Percentiles rank a stretch among this genome's conserved stretches.
phyloP scores from a whole-genome alignment of 179 eudicot genomes.

The Silene noctiflora region DNA sequence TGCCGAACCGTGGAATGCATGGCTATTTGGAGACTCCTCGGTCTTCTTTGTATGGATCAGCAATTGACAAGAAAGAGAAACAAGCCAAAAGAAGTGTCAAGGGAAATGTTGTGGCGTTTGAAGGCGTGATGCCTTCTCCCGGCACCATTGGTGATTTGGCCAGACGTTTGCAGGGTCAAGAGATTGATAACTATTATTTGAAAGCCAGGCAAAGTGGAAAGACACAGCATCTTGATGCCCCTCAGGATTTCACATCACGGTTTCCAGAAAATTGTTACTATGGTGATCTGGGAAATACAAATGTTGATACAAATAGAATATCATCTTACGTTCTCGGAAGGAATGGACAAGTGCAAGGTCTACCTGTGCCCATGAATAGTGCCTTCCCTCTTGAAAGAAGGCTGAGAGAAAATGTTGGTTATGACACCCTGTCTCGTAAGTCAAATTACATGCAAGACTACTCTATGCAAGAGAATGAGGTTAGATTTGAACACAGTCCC shows the following conservation, averaged over 20 bases:
- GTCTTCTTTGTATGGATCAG: constrained; percentile 31
- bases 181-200: constrained; percentile 29
- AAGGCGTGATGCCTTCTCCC: constrained; percentile 42
- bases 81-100: constrained; percentile 36
- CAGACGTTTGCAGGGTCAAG: constrained; percentile 33
- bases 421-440: constrained; percentile 37
- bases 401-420: constrained; percentile 45
- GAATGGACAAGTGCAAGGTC: constrained; percentile 44
- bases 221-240: constrained; percentile 39
- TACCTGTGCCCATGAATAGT: constrained; percentile 38
- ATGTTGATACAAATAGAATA: constrained; percentile 32
- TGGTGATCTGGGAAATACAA: constrained; percentile 36
- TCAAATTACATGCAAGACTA: constrained; percentile 38
- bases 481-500: constrained; percentile 33
- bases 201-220: constrained; percentile 49
- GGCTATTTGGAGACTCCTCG: constrained; percentile 37
- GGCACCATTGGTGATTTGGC: constrained; percentile 36
- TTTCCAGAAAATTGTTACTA: constrained; percentile 27
- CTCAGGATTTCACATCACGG: constrained; percentile 34
- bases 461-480: constrained; percentile 39
- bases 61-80: constrained; percentile 41
- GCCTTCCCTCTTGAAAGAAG: constrained; percentile 40
- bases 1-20: constrained; percentile 63
- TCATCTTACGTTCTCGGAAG: constrained; percentile 32
- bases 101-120: constrained; percentile 28